Conservation (phyloP, 2,329 filamentous ascomycete species). For the Calonectria leucothoes region DNA sequence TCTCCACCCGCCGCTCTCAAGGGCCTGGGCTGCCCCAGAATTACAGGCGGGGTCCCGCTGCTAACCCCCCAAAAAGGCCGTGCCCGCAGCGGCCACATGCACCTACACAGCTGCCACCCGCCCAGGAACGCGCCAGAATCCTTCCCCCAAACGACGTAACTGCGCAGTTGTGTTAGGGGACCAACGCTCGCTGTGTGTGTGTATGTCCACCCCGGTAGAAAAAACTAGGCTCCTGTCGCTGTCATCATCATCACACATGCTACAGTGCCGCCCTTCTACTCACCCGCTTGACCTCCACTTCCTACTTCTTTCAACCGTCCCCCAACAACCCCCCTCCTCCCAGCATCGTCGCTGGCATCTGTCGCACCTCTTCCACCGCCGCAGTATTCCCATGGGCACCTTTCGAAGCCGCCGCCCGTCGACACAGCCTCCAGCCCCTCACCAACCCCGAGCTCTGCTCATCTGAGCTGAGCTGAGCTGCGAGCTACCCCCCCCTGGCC, state of each 20-base stretch:
- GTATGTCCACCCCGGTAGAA: background rate
- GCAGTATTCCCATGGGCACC: constrained; percentile 32
- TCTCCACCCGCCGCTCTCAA: constrained; percentile 5
- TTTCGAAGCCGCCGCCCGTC: constrained; percentile 24
- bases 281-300: constrained; percentile 7
- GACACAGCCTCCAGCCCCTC: constrained; percentile 29
- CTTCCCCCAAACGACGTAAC: background rate
- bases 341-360: background rate
- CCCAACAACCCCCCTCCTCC: constrained; percentile 7
- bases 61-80: constrained; percentile 4
- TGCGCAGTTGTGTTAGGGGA: background rate
- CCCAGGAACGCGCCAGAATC: background rate
- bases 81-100: constrained; percentile 12
- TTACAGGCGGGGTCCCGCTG: constrained; percentile 21
- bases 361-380: background rate
- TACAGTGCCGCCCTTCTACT: constrained; percentile 5
- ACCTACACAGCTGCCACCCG: background rate
- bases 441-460: constrained; percentile 5
- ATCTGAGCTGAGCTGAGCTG: constrained; percentile 37
- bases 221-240: constrained; percentile 41
- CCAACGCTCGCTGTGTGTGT: background rate
- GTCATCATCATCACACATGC: constrained; percentile 40
- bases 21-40: background rate
- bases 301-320: constrained; percentile 8
- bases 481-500: constrained; percentile 31